Evolutionary conservation across 768 basidiomycete species (phyloP), one percentile per base, ranked within the genome.

Genomic region (Cystofilobasidium macerans): DNA sequence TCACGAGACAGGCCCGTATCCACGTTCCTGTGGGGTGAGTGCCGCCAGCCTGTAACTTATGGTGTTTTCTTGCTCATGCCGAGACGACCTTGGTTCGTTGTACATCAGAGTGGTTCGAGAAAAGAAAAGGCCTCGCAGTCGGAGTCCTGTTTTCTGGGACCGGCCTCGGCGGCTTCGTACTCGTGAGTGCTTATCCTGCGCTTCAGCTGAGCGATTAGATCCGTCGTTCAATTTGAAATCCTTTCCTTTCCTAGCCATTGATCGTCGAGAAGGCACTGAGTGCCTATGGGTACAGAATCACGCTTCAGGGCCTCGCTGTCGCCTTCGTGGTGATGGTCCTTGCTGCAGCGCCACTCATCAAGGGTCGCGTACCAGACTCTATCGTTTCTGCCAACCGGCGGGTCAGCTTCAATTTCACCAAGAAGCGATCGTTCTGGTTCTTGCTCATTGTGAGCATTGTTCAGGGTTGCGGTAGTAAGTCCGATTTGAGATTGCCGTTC

Each of bases 81-180:
- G n/a, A 20, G 47, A 8, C n/a, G n/a, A 51, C 28, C 8, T 7
- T 22, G 8, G 28, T 7, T 20, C 47, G 28, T 6, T 51, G 8
- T 22, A 57, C n/a, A n/a, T n/a, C 32, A 36, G 58, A 60, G 16
- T 60, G 58, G 58, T 60, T 43, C 26, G 58, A 5, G 16, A 13
- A 45, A 11, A 43, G 22, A 16, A 22, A 42, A 40, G 58, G 58
- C 26, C 38, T 60, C 2, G 58, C 58, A 11, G 38, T 60, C n/a
- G 58, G 58, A 26, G 22, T 60, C 40, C 58, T 60, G 24, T 60
- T 60, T 28, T 26, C n/a, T 28, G 58, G 58, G 5, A 60, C 38
- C 2, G 58, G 58, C 40, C 1, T 45, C 58, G 58, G 58, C 14
- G 58, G 58, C 38, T 60, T 60, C 40, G n/a, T 45, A 2, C 5